Evolutionary conservation across 768 basidiomycete genomes (phyloP).

Genomic region (Termitomyces sp.): DNA sequence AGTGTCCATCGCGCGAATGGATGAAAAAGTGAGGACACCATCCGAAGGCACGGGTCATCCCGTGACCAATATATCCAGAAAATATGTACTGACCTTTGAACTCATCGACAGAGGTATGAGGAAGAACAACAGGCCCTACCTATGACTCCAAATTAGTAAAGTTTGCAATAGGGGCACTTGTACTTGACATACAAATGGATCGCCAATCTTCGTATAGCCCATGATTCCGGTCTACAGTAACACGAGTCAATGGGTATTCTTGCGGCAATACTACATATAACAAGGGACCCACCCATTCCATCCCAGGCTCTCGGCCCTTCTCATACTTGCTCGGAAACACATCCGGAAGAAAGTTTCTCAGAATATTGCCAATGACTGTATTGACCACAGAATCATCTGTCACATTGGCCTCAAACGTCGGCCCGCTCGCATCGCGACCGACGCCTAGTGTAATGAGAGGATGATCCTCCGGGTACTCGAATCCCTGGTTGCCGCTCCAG

Average conservation of each 20-base stretch:
- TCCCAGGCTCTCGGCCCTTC: constrained; percentile 47
- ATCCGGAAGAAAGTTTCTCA: constrained; percentile 55
- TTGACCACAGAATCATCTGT: constrained; percentile 62
- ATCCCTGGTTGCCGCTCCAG: constrained; percentile 50
- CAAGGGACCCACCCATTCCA: constrained; percentile 66
- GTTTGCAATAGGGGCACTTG: neutral
- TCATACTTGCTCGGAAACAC: constrained; percentile 54
- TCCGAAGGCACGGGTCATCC: constrained; percentile 53
- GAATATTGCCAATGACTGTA: constrained; percentile 34
- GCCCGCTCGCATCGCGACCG: constrained; percentile 42
- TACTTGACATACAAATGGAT: constrained; percentile 59
- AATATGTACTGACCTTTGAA: constrained; percentile 44
- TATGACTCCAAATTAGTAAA: constrained; percentile 11
- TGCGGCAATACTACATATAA: neutral
- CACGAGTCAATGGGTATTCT: neutral
- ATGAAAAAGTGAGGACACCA: constrained; percentile 17
- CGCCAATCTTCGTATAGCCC: constrained; percentile 57
- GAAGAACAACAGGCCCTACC: constrained; percentile 42
- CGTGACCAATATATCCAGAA: constrained; percentile 52
- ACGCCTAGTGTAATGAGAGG: constrained; percentile 76
- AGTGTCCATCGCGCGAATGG: neutral
- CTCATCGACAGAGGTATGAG: constrained; percentile 7
- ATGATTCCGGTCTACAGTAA: constrained; percentile 72
- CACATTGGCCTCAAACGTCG: constrained; percentile 41
- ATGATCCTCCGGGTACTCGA: constrained; percentile 43